Percentiles rank a stretch among this genome's conserved stretches.
These are phyloP conservation scores for Proliferodiscus dingleyae DNA, from an alignment of 2,329 filamentous ascomycete species.

Conservation along the genomic window DNA sequence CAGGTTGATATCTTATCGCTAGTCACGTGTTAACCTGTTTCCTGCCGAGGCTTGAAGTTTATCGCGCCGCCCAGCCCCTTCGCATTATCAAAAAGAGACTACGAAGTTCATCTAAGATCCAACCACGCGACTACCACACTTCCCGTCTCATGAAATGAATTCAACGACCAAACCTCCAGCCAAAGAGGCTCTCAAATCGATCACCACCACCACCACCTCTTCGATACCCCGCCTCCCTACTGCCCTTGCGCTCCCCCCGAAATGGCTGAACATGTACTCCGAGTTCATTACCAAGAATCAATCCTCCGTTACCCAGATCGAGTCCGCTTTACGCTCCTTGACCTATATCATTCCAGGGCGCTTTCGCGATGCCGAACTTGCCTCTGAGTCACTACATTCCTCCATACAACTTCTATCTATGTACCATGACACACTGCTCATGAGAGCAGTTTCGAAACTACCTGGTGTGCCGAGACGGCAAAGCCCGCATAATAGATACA, in stretches of 20 bases:
- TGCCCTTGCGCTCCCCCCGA: conserved; percentile 54
- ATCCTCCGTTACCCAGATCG: conserved; percentile 89
- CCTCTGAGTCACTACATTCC: conserved; percentile 87
- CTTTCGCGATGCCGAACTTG: conserved; percentile 88
- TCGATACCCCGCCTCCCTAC: conserved; percentile 32
- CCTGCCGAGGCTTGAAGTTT: neutral
- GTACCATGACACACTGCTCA: conserved; percentile 86
- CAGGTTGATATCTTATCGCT: neutral
- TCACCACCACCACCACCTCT: neutral
- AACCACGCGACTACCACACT: neutral
- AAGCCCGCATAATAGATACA: conserved; percentile 60
- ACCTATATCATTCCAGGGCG: conserved; percentile 95
- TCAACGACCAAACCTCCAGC: neutral
- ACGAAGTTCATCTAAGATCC: no score
- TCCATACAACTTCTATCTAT: conserved; percentile 84
- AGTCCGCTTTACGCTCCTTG: conserved; percentile 84
- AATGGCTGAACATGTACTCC: conserved; percentile 68
- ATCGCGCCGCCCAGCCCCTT: neutral
- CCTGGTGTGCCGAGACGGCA: conserved; percentile 45
- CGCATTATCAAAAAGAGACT: no score
- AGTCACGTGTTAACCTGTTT: neutral
- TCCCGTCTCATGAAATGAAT: neutral
- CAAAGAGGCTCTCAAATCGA: conserved; percentile 10
- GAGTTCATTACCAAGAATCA: conserved; percentile 95
- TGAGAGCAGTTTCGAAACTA: conserved; percentile 56